Conservation (phyloP, 345 rosid species). For the Cardamine occulta region DNA sequence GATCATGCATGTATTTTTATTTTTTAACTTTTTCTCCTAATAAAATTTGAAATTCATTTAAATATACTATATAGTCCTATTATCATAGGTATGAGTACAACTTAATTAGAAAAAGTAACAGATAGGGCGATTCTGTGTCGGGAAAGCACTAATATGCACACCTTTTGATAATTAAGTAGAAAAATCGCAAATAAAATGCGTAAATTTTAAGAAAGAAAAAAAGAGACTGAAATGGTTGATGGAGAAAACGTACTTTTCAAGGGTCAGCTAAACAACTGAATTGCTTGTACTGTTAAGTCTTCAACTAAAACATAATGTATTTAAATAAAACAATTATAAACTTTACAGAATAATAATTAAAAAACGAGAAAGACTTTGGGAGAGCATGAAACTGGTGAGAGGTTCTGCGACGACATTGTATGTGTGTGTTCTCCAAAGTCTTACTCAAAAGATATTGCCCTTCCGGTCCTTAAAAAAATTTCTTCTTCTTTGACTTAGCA, state of each 20-base stretch:
- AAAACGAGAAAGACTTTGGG: constrained; percentile 19
- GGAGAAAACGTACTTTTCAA: constrained; percentile 24
- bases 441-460: constrained; percentile 32
- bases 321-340: background rate
- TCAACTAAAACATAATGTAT: constrained; percentile 38
- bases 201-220: background rate
- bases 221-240: constrained; percentile 24
- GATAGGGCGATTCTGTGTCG: background rate
- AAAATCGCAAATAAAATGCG: background rate
- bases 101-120: background rate
- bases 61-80: background rate
- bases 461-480: background rate
- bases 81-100: background rate
- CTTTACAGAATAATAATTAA: constrained; percentile 12
- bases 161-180: background rate
- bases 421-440: constrained; percentile 11
- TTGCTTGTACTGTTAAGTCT: constrained; percentile 36
- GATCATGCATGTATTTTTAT: background rate
- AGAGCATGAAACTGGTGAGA: constrained; percentile 23
- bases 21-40: background rate
- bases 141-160: background rate
- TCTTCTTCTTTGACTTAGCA: constrained; percentile 14
- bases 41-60: constrained; percentile 5
- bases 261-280: constrained; percentile 45
- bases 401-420: constrained; percentile 25